A percentile compares a stretch with the other conserved stretches of the same genome.
phyloP scores from a whole-genome alignment of 352 stramenopile species.

The Phytopythium montanum region DNA sequence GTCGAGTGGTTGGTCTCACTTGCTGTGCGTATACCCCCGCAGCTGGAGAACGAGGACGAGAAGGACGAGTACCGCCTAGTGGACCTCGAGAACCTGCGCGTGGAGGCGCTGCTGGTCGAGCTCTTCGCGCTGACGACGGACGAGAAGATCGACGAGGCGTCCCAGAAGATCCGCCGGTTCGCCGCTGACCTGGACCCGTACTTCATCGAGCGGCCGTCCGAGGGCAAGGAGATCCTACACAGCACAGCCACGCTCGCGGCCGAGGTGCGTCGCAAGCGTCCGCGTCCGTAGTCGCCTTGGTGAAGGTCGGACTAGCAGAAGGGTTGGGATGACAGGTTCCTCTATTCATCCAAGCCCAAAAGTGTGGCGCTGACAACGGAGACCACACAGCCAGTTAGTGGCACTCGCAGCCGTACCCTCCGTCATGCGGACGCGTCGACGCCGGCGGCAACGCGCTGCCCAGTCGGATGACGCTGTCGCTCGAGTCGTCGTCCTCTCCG shows the following conservation, averaged over 20 bases:
- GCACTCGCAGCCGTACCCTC: constrained; percentile 43
- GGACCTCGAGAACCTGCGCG: constrained; percentile 76
- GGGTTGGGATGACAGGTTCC: not conserved
- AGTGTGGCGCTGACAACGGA: not conserved
- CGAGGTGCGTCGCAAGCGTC: constrained; percentile 75
- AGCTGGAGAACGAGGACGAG: constrained; percentile 79
- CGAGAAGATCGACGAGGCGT: constrained; percentile 83
- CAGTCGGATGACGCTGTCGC: constrained; percentile 42
- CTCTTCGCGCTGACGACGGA: constrained; percentile 82
- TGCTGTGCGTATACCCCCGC: not conserved
- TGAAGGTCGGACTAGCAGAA: not conserved
- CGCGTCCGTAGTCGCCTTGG: constrained; percentile 29
- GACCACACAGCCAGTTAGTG: constrained; percentile 34
- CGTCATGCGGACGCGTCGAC: constrained; percentile 19
- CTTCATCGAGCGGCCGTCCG: constrained; percentile 78
- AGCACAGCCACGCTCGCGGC: constrained; percentile 76
- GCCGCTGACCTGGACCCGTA: constrained; percentile 79
- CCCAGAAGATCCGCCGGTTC: constrained; percentile 80
- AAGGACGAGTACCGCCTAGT: constrained; percentile 84
- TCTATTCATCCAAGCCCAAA: not conserved
- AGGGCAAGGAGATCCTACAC: constrained; percentile 83
- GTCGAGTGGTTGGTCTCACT: not conserved
- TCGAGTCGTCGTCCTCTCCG: constrained; percentile 5
- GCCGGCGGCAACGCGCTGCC: constrained; percentile 21
- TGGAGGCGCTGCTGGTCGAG: constrained; percentile 84